Conservation (phyloP, 1,139 yeast genomes). For the Hansenula sp. region DNA sequence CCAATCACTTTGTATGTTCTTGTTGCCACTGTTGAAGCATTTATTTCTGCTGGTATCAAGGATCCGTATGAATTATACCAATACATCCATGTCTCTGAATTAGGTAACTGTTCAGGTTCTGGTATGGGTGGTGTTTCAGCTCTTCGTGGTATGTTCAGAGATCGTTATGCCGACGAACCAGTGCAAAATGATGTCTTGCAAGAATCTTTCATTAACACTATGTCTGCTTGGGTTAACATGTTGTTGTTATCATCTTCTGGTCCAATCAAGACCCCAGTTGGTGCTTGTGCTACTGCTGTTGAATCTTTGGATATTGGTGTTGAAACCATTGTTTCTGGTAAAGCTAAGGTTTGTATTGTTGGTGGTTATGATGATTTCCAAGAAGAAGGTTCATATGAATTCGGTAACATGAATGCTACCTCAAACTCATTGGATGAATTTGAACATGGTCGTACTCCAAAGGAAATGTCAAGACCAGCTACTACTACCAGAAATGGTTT, state of each 20-base stretch:
- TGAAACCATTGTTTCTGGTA: conserved; percentile 87
- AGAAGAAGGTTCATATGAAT: conserved; percentile 97
- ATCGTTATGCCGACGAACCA: conserved; percentile 85
- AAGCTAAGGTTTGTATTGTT: conserved; percentile 92
- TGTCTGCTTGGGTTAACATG: conserved; percentile 99
- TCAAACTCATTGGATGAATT: conserved; percentile 83
- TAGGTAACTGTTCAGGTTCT: conserved; percentile 98
- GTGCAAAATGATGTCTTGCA: conserved; percentile 96
- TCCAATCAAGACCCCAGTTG: conserved; percentile 98
- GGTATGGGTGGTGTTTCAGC: conserved; percentile 99
- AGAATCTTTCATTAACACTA: conserved; percentile 97
- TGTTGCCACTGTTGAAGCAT: conserved; percentile 94
- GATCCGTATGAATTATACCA: conserved; percentile 98
- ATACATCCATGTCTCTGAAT: conserved; percentile 96
- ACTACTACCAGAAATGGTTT: conserved; percentile 95
- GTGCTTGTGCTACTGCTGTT: conserved; percentile 98
- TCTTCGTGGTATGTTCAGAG: conserved; percentile 95
- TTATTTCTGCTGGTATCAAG: conserved; percentile 88
- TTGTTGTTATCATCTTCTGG: conserved; percentile 95
- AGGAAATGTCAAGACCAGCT: conserved; percentile 98
- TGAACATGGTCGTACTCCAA: conserved; percentile 95
- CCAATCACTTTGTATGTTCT: conserved; percentile 90
- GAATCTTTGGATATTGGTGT: conserved; percentile 96
- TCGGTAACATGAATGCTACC: conserved; percentile 98
- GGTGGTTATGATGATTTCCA: conserved; percentile 99